These are phyloP conservation scores for Collybiopsis confluens DNA, from an alignment of 768 basidiomycete genomes.

Conservation along the genomic window DNA sequence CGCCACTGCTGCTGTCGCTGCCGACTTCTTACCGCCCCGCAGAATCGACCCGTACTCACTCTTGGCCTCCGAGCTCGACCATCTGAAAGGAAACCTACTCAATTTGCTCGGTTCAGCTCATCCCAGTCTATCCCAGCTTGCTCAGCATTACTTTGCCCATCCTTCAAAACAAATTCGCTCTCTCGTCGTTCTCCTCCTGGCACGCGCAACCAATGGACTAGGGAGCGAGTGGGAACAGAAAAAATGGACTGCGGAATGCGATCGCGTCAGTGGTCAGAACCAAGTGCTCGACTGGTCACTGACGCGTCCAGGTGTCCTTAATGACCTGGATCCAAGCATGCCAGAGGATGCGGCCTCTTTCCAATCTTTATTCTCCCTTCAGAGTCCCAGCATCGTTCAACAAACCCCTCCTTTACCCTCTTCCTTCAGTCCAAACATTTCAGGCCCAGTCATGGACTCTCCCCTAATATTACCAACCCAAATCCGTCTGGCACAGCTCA, in stretches of 20 bases:
- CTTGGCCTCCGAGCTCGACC: conserved; percentile 67
- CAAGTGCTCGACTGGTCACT: conserved; percentile 77
- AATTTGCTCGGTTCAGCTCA: conserved; percentile 84
- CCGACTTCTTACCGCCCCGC: not conserved
- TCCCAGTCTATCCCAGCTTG: conserved; percentile 81
- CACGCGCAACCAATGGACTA: conserved; percentile 90
- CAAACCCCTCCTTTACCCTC: conserved; percentile 19
- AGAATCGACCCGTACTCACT: conserved; percentile 64
- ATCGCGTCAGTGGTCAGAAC: conserved; percentile 47
- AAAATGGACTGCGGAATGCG: conserved; percentile 54
- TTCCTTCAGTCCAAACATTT: not conserved
- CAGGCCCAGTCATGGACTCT: conserved; percentile 24
- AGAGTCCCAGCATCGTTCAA: conserved; percentile 29
- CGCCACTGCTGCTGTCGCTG: not conserved
- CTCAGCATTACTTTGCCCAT: conserved; percentile 87
- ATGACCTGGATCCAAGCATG: conserved; percentile 90
- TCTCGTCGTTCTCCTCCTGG: conserved; percentile 82
- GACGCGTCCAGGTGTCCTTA: conserved; percentile 72
- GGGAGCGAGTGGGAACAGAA: conserved; percentile 61
- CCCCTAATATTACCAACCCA: conserved; percentile 77
- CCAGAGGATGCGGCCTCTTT: conserved; percentile 74
- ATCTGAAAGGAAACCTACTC: conserved; percentile 69
- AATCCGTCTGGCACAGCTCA: conserved; percentile 87
- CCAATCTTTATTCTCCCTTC: conserved; percentile 48
- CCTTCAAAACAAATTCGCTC: conserved; percentile 91